Evolutionary conservation across 2,329 filamentous ascomycete species (phyloP).

Genomic region (Salinomyces thailandicus): DNA sequence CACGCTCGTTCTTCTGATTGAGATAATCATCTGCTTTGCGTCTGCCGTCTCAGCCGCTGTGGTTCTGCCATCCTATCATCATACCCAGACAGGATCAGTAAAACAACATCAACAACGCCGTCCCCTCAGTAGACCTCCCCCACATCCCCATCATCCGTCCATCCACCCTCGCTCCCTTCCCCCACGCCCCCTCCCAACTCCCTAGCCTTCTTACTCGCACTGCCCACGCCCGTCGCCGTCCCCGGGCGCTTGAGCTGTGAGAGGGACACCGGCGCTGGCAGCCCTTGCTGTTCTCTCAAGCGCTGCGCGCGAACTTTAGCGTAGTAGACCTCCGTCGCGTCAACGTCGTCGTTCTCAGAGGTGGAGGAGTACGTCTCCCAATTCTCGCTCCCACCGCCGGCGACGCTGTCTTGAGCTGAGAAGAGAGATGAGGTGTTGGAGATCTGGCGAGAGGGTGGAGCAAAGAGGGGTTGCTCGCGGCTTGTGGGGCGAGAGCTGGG

Average conservation of each 20-base stretch:
- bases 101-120: no score
- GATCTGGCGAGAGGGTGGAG: constrained; percentile 23
- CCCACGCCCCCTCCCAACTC: constrained; percentile 9
- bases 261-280: neutral
- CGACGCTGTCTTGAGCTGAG: constrained; percentile 12
- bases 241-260: constrained; percentile 11
- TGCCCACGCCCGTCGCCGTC: constrained; percentile 9
- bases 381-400: constrained; percentile 67
- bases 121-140: constrained; percentile 25
- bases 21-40: no score
- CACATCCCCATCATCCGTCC: constrained; percentile 28
- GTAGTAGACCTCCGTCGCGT: constrained; percentile 69
- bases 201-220: constrained; percentile 16
- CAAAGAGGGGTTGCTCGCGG: constrained; percentile 8
- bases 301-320: constrained; percentile 47
- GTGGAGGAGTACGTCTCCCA: constrained; percentile 90
- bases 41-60: no score
- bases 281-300: constrained; percentile 7
- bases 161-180: constrained; percentile 26
- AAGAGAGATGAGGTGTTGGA: constrained; percentile 26
- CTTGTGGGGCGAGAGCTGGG: constrained; percentile 20
- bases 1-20: no score
- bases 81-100: no score
- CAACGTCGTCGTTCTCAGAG: constrained; percentile 38
- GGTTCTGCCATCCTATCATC: no score